Base-by-base conservation (phyloP, 495 filamentous ascomycete genomes). In the Gamarada debralockiae region DNA sequence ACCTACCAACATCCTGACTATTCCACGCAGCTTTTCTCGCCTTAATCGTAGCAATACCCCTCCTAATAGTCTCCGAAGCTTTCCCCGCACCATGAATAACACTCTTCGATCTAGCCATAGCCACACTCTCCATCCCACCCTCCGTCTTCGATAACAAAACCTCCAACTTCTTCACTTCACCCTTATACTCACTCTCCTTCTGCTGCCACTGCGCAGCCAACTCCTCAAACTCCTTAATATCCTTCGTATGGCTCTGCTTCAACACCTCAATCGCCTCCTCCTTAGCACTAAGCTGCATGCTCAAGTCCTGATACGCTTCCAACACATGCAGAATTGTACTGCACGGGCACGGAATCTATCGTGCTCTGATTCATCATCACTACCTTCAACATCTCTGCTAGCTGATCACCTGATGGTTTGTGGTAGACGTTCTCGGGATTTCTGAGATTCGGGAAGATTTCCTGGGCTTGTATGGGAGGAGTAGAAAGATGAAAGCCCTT, bases 141-240 rank as follows among this genome's bases (percentile, higher is more conserved):
- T 67, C 67, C 12, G 70, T 67, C 29, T 63, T 71, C 0, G 70
- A 70, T 31, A 80, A 45, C 10, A 73, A 52, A 6, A 78, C 57
- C 55, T 79, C 77, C 4, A 80, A 65, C 7, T 70, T 64, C 55
- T 75, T 76, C 43, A 79, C 63, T 49, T 80, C 75, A 0, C 63
- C 58, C 42, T 69, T 74, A 61, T 75, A 79, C 13, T 58, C 50
- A 3, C 9, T 15, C 48, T 64, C 57, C 24, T 58, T 58, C 15
- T 8, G 18, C n/a, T 58, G 39, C 57, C 53, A 64, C 17, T 52
- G 17, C 13, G 25, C 38, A 9, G 50, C 47, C 14, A 63, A 36
- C 4, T 2, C 38, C 10, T 63, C 54, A 39, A 54, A 60, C 2
- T 55, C 52, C 15, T 53, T 24, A 20, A 63, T 55, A 25, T 55